phyloP scores from a whole-genome alignment of 257 asterid species.

The Solanum verrucosum region DNA sequence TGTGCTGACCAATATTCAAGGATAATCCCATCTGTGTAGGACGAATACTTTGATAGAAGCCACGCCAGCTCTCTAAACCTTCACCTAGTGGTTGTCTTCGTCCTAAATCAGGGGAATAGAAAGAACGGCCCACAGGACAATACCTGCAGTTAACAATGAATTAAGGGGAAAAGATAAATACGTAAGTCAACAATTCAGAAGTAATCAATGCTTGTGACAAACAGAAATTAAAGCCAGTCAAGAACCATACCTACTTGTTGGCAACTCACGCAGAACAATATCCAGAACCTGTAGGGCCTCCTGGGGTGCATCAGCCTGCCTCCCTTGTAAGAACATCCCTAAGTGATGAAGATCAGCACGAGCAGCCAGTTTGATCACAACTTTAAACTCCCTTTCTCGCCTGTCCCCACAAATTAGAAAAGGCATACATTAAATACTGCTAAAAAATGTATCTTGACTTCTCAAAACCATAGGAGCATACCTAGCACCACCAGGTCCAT shows the following conservation, averaged over 20 bases:
- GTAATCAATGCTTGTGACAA: background rate
- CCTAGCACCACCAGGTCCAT: conserved; percentile 59
- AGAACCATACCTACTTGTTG: conserved; percentile 45
- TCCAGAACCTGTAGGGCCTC: conserved; percentile 95
- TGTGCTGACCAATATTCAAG: conserved; percentile 66
- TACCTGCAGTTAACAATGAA: conserved; percentile 30
- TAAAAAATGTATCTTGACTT: background rate
- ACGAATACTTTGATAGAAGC: conserved; percentile 96
- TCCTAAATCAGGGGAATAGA: conserved; percentile 77
- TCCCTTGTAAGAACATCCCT: conserved; percentile 88
- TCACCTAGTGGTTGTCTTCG: conserved; percentile 84
- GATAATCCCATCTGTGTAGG: conserved; percentile 99
- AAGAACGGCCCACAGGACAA: conserved; percentile 75
- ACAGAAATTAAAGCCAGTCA: background rate
- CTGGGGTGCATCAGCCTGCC: conserved; percentile 93
- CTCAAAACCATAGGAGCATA: background rate
- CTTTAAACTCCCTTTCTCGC: conserved; percentile 77
- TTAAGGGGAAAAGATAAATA: background rate
- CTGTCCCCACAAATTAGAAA: conserved; percentile 20
- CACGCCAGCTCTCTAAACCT: conserved; percentile 97
- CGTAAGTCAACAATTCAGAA: background rate
- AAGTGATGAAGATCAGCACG: conserved; percentile 92
- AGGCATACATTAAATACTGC: background rate
- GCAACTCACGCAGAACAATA: conserved; percentile 88
- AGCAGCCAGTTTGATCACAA: conserved; percentile 80